Conservation (phyloP, 495 filamentous ascomycete species). For the Parathielavia hyrcaniae region DNA sequence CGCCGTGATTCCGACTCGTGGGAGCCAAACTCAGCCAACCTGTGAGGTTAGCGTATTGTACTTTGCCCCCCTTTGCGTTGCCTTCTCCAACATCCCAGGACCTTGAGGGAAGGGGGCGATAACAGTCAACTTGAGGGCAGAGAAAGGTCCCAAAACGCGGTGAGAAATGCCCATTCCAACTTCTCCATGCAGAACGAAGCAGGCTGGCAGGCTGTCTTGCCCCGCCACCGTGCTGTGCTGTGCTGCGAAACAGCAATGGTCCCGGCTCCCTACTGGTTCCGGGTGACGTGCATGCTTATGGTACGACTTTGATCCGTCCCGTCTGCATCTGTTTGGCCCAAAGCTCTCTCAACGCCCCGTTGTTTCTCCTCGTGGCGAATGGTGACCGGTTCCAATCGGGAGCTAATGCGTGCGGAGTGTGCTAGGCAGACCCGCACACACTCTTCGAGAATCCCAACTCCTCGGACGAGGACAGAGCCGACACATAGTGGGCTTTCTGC, state of each 20-base stretch:
- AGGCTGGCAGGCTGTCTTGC: too few species aligned
- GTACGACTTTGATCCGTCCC: not conserved
- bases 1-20: not conserved
- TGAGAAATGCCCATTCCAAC: not conserved
- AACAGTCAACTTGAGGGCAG: too few species aligned
- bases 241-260: not conserved
- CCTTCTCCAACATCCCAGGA: too few species aligned
- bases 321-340: not conserved
- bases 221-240: not conserved
- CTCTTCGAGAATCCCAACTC: not conserved
- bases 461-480: too few species aligned
- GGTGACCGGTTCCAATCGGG: not conserved
- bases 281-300: not conserved
- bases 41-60: too few species aligned
- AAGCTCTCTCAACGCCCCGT: not conserved
- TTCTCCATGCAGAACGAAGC: too few species aligned
- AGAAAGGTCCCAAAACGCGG: too few species aligned
- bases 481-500: too few species aligned
- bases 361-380: constrained; percentile 2
- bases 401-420: not conserved
- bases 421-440: constrained; percentile 4
- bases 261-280: not conserved
- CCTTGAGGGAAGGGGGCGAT: too few species aligned
- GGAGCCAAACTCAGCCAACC: not conserved
- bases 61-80: too few species aligned